Percentiles rank a stretch among this genome's conserved stretches.
phyloP scores from a whole-genome alignment of 2,329 filamentous ascomycete species.

The Diaporthe ampelina region DNA sequence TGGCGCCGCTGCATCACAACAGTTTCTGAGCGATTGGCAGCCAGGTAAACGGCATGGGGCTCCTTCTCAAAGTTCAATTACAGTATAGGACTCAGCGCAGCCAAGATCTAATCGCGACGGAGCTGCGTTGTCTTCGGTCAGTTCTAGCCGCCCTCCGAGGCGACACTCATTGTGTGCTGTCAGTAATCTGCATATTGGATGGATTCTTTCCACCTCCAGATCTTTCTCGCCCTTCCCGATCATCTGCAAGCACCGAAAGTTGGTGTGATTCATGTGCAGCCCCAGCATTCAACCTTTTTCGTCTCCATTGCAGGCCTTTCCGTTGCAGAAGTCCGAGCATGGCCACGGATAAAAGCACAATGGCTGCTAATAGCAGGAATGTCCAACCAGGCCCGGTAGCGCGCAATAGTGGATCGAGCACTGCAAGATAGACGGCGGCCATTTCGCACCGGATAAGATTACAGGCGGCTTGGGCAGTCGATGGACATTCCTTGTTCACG shows the following conservation, averaged over 20 bases:
- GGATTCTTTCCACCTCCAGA: not conserved
- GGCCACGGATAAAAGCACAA: not conserved
- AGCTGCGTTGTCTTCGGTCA: not conserved
- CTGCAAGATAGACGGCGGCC: slow-evolving; percentile 25
- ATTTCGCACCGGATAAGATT: slow-evolving; percentile 32
- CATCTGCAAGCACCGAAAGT: not conserved
- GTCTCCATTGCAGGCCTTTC: not conserved
- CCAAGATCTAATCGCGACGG: not conserved
- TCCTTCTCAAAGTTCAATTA: not conserved
- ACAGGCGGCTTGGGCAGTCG: slow-evolving; percentile 29
- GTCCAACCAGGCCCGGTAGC: slow-evolving; percentile 9
- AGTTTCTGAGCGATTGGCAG: not conserved
- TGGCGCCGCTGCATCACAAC: not conserved
- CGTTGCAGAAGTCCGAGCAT: not conserved
- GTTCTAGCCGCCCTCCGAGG: not conserved
- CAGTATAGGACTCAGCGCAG: not conserved
- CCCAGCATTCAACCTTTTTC: not conserved
- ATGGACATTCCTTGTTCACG: slow-evolving; percentile 16
- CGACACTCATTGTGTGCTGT: too few relatives aligned
- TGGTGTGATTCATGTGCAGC: not conserved
- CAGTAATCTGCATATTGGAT: too few relatives aligned
- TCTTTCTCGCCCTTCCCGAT: too few relatives aligned
- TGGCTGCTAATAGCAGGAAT: not conserved
- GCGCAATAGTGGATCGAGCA: slow-evolving; percentile 17
- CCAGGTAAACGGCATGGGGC: not conserved